These are phyloP conservation scores for Ogataea siamensis DNA, from an alignment of 805 yeast species.

Conservation along the genomic window DNA sequence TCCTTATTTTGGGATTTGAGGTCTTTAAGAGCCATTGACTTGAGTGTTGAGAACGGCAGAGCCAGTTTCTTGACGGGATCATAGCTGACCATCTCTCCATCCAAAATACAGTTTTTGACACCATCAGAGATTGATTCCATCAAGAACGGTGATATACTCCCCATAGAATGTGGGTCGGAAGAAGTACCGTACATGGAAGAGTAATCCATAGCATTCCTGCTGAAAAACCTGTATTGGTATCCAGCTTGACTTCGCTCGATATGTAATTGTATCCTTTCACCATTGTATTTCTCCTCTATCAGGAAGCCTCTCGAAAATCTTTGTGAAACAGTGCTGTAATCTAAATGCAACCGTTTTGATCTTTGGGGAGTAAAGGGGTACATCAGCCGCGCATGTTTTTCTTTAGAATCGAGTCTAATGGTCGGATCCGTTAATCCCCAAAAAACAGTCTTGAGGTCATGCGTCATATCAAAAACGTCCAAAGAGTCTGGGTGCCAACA, in stretches of 20 bases:
- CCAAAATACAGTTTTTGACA: slow-evolving; percentile 50
- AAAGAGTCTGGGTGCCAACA: slow-evolving; percentile 81
- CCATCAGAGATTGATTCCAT: slow-evolving; percentile 29
- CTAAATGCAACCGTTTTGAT: slow-evolving; percentile 52
- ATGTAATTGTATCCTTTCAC: slow-evolving; percentile 84
- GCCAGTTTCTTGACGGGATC: slow-evolving; percentile 56
- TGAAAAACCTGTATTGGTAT: slow-evolving; percentile 45
- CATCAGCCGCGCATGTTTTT: slow-evolving; percentile 43
- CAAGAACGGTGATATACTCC: slow-evolving; percentile 35
- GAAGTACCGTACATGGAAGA: slow-evolving; percentile 62
- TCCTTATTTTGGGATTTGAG: slow-evolving; percentile 25
- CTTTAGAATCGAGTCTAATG: slow-evolving; percentile 40
- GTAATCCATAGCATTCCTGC: slow-evolving; percentile 72
- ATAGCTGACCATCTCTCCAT: slow-evolving; percentile 93
- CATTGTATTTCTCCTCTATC: slow-evolving; percentile 91
- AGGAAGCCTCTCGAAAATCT: slow-evolving; percentile 47
- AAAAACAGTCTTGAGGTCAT: slow-evolving; percentile 60
- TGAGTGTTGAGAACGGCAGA: slow-evolving; percentile 79
- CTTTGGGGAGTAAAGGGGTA: slow-evolving; percentile 75
- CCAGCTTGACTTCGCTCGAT: slow-evolving; percentile 41
- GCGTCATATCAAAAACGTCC: slow-evolving; percentile 60
- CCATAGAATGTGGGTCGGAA: slow-evolving; percentile 19
- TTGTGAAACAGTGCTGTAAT: slow-evolving; percentile 49
- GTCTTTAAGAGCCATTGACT: slow-evolving; percentile 62
- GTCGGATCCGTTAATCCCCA: slow-evolving; percentile 51